Percentiles rank a stretch among this genome's conserved stretches.
Conservation (phyloP, 1,284 basidiomycete genomes). For the Ustilago lituana region DNA sequence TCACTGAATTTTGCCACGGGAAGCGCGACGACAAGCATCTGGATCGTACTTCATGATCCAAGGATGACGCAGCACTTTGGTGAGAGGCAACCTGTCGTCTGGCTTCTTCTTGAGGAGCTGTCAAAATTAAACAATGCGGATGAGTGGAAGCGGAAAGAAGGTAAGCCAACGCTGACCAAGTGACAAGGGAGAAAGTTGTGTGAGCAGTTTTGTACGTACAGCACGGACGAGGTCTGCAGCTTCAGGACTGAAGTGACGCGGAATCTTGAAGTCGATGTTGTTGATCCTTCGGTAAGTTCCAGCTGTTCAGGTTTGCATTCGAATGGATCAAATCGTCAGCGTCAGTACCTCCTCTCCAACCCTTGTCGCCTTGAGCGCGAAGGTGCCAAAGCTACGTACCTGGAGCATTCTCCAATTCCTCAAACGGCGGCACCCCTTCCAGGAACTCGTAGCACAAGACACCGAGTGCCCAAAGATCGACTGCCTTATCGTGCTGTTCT, state of each 20-base stretch:
- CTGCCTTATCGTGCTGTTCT: conserved; percentile 83
- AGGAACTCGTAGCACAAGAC: conserved; percentile 96
- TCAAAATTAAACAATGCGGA: neutral
- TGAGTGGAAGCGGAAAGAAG: neutral
- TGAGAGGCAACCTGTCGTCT: conserved; percentile 80
- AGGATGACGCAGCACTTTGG: conserved; percentile 84
- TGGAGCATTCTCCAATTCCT: conserved; percentile 76
- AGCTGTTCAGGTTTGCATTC: neutral
- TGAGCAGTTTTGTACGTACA: no score
- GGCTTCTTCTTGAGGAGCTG: conserved; percentile 90
- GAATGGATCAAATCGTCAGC: neutral
- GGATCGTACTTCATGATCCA: conserved; percentile 85
- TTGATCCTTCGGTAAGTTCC: conserved; percentile 61
- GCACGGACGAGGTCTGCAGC: conserved; percentile 53
- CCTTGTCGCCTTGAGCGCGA: no score
- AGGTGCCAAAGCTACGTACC: conserved; percentile 71
- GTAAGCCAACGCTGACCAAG: neutral
- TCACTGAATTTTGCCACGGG: conserved; percentile 46
- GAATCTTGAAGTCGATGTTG: conserved; percentile 58
- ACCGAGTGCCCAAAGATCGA: conserved; percentile 96
- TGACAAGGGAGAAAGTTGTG: neutral
- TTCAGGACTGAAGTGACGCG: conserved; percentile 53
- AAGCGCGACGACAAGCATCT: conserved; percentile 52
- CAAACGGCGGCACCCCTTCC: conserved; percentile 91
- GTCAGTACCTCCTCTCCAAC: neutral